Evolutionary conservation across 1,284 basidiomycete species (phyloP).

Genomic region (Pholiota adiposa): DNA sequence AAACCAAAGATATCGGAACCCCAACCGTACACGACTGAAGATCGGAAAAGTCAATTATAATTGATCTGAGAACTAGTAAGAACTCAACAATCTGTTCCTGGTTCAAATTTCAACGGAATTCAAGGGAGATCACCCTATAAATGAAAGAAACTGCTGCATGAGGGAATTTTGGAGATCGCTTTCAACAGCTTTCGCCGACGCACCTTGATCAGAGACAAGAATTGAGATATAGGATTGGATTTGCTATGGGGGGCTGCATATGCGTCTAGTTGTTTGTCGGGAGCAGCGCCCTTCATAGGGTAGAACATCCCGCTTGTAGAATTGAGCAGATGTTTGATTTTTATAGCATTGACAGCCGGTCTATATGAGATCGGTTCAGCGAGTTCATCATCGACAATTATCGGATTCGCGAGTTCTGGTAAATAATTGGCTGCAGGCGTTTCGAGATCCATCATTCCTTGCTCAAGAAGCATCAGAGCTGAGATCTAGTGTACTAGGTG

Average conservation of each 20-base stretch:
- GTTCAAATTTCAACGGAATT: conserved; percentile 35
- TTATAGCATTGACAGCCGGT: conserved; percentile 22
- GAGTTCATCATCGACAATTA: conserved; percentile 26
- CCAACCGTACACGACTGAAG: conserved; percentile 25
- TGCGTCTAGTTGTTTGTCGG: conserved; percentile 5
- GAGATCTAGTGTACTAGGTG: conserved; percentile 24
- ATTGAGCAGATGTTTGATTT: conserved; percentile 33
- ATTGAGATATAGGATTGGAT: conserved; percentile 22
- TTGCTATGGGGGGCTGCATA: conserved; percentile 19
- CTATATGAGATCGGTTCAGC: conserved; percentile 13
- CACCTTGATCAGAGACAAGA: conserved; percentile 29
- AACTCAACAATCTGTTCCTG: conserved; percentile 32
- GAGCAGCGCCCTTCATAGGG: conserved; percentile 6
- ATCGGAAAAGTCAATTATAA: background rate
- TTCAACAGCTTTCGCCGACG: background rate
- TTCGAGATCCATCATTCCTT: conserved; percentile 26
- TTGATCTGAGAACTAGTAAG: background rate
- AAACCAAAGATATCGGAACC: conserved; percentile 31
- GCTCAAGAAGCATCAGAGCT: conserved; percentile 32
- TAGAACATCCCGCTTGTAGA: conserved; percentile 35
- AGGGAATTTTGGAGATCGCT: background rate
- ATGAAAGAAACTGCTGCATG: too few species aligned
- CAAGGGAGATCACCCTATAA: conserved; percentile 29
- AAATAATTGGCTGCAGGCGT: conserved; percentile 28
- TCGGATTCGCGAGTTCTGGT: conserved; percentile 29